phyloP scores from a whole-genome alignment of 2,329 filamentous ascomycete species.

The Epichloe sp. region DNA sequence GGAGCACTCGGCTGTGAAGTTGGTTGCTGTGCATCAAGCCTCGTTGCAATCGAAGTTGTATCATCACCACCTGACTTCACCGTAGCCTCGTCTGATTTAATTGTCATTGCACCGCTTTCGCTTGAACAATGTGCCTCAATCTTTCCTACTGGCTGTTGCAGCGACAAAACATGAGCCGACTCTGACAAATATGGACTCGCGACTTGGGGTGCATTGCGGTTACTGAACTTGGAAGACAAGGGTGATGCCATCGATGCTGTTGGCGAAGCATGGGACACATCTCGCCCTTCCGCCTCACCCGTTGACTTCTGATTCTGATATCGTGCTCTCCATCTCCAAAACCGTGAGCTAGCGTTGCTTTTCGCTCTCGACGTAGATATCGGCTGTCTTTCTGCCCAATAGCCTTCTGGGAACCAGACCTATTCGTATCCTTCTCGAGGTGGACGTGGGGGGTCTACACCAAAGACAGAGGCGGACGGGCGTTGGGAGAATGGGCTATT shows the following conservation, averaged over 20 bases:
- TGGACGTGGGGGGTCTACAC: conserved; percentile 41
- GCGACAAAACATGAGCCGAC: conserved; percentile 32
- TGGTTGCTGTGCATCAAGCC: background rate
- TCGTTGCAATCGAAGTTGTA: background rate
- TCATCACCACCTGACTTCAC: background rate
- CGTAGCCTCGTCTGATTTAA: background rate
- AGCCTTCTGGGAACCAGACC: conserved; percentile 51
- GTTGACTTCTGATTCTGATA: conserved; percentile 22
- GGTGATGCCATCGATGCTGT: conserved; percentile 10
- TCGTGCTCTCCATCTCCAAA: conserved; percentile 28
- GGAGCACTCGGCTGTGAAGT: background rate
- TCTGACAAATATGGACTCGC: conserved; percentile 34
- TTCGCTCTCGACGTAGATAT: conserved; percentile 14
- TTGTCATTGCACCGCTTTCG: conserved; percentile 6
- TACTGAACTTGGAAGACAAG: conserved; percentile 3
- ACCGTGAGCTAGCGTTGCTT: conserved; percentile 20
- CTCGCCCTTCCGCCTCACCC: conserved; percentile 19
- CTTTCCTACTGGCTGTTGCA: conserved; percentile 23
- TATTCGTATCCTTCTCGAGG: conserved; percentile 42
- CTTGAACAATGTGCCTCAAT: conserved; percentile 4
- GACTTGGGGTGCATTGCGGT: conserved; percentile 9
- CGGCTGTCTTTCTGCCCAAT: conserved; percentile 45
- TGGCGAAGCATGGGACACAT: conserved; percentile 13
- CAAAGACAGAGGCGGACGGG: conserved; percentile 10
- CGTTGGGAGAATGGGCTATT: conserved; percentile 2